A percentile compares a stretch with the other conserved stretches of the same genome.
Evolutionary conservation across 352 stramenopile species (phyloP).

Genomic region (Bremia lactucae): DNA sequence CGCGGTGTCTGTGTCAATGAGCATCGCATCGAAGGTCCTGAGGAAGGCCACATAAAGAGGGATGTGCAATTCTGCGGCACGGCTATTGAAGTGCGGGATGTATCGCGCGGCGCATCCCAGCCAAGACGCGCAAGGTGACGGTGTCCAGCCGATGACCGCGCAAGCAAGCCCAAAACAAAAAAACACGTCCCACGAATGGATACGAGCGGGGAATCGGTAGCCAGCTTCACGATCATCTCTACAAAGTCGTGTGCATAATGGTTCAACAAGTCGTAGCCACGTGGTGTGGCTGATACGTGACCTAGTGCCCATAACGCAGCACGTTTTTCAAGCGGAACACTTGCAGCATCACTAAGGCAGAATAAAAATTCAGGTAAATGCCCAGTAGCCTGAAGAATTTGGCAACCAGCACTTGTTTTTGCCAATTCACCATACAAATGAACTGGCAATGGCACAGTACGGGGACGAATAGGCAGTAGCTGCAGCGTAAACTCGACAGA

Average conservation of each 20-base stretch:
- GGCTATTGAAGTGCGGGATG: constrained; percentile 57
- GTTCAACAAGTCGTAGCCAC: constrained; percentile 72
- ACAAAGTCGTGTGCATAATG: constrained; percentile 76
- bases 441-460: constrained; percentile 66
- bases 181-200: constrained; percentile 82
- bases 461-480: constrained; percentile 63
- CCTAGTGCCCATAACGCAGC: constrained; percentile 79
- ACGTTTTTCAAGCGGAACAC: constrained; percentile 74
- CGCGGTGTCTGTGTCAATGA: constrained; percentile 50
- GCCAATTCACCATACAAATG: constrained; percentile 81
- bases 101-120: constrained; percentile 66
- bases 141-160: constrained; percentile 48
- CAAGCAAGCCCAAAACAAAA: constrained; percentile 73
- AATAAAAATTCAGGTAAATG: constrained; percentile 80
- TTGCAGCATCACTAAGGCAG: constrained; percentile 69
- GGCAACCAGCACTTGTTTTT: constrained; percentile 72
- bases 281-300: constrained; percentile 66
- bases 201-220: constrained; percentile 68
- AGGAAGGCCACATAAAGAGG: constrained; percentile 70
- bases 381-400: constrained; percentile 67
- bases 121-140: constrained; percentile 59
- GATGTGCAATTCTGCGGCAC: constrained; percentile 72
- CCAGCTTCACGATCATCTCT: constrained; percentile 81
- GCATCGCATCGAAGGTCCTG: constrained; percentile 12
- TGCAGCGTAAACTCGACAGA: constrained; percentile 85